phyloP scores from a whole-genome alignment of 2,329 filamentous ascomycete genomes.

The Mycocentrospora acerina region DNA sequence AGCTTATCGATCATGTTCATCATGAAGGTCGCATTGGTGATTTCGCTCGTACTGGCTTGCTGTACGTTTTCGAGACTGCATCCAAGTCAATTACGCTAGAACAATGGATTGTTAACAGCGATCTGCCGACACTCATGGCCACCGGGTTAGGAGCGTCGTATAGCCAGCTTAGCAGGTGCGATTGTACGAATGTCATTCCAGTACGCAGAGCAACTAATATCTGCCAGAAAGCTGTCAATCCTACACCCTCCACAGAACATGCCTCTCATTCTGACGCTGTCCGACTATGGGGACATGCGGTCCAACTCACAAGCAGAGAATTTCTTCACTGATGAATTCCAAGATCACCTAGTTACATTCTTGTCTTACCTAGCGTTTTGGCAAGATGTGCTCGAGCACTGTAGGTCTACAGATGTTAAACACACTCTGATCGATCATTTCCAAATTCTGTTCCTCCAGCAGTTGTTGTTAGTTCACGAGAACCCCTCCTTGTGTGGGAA shows the following conservation, averaged over 20 bases:
- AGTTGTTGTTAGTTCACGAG: slow-evolving; percentile 68
- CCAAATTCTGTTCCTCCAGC: slow-evolving; percentile 92
- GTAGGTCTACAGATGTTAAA: slow-evolving; percentile 86
- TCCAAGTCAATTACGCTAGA: slow-evolving; percentile 80
- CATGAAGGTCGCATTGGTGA: slow-evolving; percentile 93
- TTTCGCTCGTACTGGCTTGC: slow-evolving; percentile 87
- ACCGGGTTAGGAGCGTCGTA: slow-evolving; percentile 83
- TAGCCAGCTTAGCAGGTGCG: slow-evolving; percentile 65
- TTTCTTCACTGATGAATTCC: slow-evolving; percentile 73
- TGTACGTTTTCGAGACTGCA: slow-evolving; percentile 95
- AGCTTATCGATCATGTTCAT: slow-evolving; percentile 95
- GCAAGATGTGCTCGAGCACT: slow-evolving; percentile 98
- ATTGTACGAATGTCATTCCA: not conserved
- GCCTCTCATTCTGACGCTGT: slow-evolving; percentile 82
- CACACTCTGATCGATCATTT: slow-evolving; percentile 95
- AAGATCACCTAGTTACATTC: slow-evolving; percentile 88
- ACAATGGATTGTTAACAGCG: slow-evolving; percentile 96
- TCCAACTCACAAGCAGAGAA: slow-evolving; percentile 67
- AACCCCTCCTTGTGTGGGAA: not conserved
- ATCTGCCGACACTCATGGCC: slow-evolving; percentile 94
- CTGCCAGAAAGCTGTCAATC: slow-evolving; percentile 72
- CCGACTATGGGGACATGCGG: slow-evolving; percentile 79
- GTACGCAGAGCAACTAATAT: slow-evolving; percentile 10
- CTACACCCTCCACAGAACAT: slow-evolving; percentile 72
- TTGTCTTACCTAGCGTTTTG: slow-evolving; percentile 94